phyloP scores from a whole-genome alignment of 1,284 basidiomycete genomes.

The Sporisorium exsertum region DNA sequence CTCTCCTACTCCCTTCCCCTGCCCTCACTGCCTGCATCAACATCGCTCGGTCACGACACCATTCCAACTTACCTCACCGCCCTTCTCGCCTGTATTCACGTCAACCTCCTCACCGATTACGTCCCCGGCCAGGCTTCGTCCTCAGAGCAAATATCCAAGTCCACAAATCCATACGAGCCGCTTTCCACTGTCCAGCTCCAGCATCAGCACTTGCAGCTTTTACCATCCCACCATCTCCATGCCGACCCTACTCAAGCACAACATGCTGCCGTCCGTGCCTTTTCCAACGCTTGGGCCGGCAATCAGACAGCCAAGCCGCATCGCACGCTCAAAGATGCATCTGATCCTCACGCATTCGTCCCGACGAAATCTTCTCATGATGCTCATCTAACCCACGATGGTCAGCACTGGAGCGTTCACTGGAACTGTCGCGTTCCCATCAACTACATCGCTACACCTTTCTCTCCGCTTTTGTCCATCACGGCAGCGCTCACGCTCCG shows the following conservation, averaged over 20 bases:
- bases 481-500: slow-evolving; percentile 41
- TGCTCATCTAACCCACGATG: slow-evolving; percentile 21
- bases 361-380: slow-evolving; percentile 17
- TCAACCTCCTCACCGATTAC: slow-evolving; percentile 42
- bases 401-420: slow-evolving; percentile 32
- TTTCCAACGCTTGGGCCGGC: slow-evolving; percentile 43
- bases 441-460: slow-evolving; percentile 46
- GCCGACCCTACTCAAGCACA: slow-evolving; percentile 16
- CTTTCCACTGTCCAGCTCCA: slow-evolving; percentile 29
- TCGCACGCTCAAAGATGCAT: slow-evolving; percentile 27
- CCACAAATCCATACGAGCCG: slow-evolving; percentile 40
- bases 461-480: slow-evolving; percentile 36
- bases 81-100: slow-evolving; percentile 40
- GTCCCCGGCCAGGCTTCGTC: slow-evolving; percentile 20
- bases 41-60: slow-evolving; percentile 9
- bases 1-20: slow-evolving; percentile 12
- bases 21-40: not conserved
- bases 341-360: not conserved
- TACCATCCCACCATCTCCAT: slow-evolving; percentile 27
- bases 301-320: slow-evolving; percentile 35
- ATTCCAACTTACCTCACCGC: slow-evolving; percentile 33
- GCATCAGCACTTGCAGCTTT: slow-evolving; percentile 28
- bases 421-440: slow-evolving; percentile 42
- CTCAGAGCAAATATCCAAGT: slow-evolving; percentile 2
- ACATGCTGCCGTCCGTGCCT: slow-evolving; percentile 33